Percentiles rank a stretch among this genome's conserved stretches.
These are phyloP conservation scores for Nitzschia sp. DNA, from an alignment of 108 stramenopile species.

Conservation along the genomic window DNA sequence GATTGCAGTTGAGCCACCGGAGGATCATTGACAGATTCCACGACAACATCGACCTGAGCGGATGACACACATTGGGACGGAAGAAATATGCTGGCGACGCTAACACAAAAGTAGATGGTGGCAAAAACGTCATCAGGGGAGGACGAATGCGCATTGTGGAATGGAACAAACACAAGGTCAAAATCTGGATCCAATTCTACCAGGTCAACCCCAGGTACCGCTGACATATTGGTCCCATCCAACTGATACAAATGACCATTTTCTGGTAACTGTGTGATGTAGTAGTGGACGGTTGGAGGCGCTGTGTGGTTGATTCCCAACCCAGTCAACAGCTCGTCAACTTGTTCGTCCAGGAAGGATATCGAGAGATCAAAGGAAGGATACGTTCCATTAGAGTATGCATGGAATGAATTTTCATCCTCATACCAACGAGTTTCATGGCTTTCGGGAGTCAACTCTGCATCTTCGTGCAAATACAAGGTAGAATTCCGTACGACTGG, in stretches of 20 bases:
- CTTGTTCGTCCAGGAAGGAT: slow-evolving; percentile 16
- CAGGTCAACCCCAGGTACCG: neutral
- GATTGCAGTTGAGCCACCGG: slow-evolving; percentile 23
- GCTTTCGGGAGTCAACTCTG: slow-evolving; percentile 21
- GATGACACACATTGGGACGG: slow-evolving; percentile 21
- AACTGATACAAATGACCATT: slow-evolving; percentile 14
- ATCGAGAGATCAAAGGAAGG: slow-evolving; percentile 19
- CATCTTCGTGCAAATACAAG: slow-evolving; percentile 42
- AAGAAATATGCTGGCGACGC: slow-evolving; percentile 16
- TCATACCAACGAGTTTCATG: slow-evolving; percentile 27
- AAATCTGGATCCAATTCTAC: neutral
- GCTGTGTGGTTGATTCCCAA: neutral
- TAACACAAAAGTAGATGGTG: slow-evolving; percentile 38
- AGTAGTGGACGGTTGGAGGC: slow-evolving; percentile 13
- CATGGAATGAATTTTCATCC: neutral
- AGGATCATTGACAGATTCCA: slow-evolving; percentile 45
- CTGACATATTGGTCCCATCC: slow-evolving; percentile 7
- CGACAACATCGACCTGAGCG: slow-evolving; percentile 29
- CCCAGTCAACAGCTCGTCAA: slow-evolving; percentile 13
- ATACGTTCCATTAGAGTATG: neutral
- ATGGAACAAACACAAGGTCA: slow-evolving; percentile 23
- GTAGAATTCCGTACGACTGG: neutral
- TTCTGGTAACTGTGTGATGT: slow-evolving; percentile 26
- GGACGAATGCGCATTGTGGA: slow-evolving; percentile 30
- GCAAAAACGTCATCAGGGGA: slow-evolving; percentile 22